Percentiles rank a stretch among this genome's conserved stretches.
phyloP scores from a whole-genome alignment of 83 land plant genomes.

The Diphasiastrum complanatum region DNA sequence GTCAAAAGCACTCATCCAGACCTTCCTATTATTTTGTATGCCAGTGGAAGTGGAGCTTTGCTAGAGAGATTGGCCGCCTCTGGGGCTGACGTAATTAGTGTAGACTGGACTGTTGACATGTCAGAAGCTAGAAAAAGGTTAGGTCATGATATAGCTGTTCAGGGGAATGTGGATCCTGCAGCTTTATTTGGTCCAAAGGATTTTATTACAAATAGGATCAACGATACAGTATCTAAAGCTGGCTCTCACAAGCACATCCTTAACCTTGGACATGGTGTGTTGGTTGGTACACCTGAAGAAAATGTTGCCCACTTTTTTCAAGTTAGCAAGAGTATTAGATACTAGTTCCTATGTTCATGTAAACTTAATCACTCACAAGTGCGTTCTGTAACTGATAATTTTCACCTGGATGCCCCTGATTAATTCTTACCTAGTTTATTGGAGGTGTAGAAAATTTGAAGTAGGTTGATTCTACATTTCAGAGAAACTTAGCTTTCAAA shows the following conservation, averaged over 20 bases:
- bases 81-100: slow-evolving; percentile 9
- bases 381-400: no score
- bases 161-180: slow-evolving; percentile 10
- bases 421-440: no score
- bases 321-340: neutral
- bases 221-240: slow-evolving; percentile 5
- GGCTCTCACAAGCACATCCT: slow-evolving; percentile 8
- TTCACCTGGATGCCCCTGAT: no score
- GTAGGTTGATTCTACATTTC: no score
- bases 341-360: no score
- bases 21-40: slow-evolving; percentile 4
- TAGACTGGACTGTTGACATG: slow-evolving; percentile 17
- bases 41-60: slow-evolving; percentile 10
- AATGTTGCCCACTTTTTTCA: slow-evolving; percentile 14
- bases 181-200: slow-evolving; percentile 7
- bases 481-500: no score
- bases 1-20: slow-evolving; percentile 9
- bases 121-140: slow-evolving; percentile 10
- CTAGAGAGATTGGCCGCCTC: slow-evolving; percentile 7
- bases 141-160: slow-evolving; percentile 11
- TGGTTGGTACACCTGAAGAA: slow-evolving; percentile 14
- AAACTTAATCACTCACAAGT: no score
- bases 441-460: no score
- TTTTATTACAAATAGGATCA: neutral
- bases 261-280: slow-evolving; percentile 12